A percentile compares a stretch with the other conserved stretches of the same genome.
Conservation (phyloP, 169 alveolate genomes). For the Cryptosporidium muris region DNA sequence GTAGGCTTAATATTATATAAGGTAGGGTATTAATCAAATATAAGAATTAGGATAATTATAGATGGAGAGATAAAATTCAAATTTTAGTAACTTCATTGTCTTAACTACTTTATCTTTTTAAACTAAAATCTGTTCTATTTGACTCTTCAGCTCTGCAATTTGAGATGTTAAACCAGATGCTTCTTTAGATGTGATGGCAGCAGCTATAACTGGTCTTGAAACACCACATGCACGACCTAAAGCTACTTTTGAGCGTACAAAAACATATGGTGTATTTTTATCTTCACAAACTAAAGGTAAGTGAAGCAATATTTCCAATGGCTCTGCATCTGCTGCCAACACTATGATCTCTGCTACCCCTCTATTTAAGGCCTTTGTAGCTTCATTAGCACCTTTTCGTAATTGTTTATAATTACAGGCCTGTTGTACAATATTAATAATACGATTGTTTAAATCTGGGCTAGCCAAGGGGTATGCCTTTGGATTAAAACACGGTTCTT, state of each 20-base stretch:
- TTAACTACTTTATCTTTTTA: slow-evolving; percentile 72
- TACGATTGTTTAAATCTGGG: slow-evolving; percentile 83
- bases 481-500: slow-evolving; percentile 77
- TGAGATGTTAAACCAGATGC: slow-evolving; percentile 94
- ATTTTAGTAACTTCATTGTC: not conserved
- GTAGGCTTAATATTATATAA: not conserved
- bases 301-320: slow-evolving; percentile 97
- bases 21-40: not conserved
- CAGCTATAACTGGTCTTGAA: slow-evolving; percentile 97
- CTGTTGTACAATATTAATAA: slow-evolving; percentile 91
- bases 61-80: not conserved
- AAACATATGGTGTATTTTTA: slow-evolving; percentile 98
- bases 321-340: slow-evolving; percentile 99
- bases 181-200: slow-evolving; percentile 93
- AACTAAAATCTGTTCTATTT: slow-evolving; percentile 95
- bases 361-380: slow-evolving; percentile 96
- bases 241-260: slow-evolving; percentile 94
- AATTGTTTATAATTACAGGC: slow-evolving; percentile 93
- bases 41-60: not conserved
- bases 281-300: slow-evolving; percentile 98
- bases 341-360: slow-evolving; percentile 97
- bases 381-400: slow-evolving; percentile 94
- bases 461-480: slow-evolving; percentile 91
- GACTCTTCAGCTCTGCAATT: slow-evolving; percentile 94
- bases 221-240: slow-evolving; percentile 99